A percentile compares a stretch with the other conserved stretches of the same genome.
Evolutionary conservation across 768 basidiomycete species (phyloP).

Genomic region (Trametes elegans): DNA sequence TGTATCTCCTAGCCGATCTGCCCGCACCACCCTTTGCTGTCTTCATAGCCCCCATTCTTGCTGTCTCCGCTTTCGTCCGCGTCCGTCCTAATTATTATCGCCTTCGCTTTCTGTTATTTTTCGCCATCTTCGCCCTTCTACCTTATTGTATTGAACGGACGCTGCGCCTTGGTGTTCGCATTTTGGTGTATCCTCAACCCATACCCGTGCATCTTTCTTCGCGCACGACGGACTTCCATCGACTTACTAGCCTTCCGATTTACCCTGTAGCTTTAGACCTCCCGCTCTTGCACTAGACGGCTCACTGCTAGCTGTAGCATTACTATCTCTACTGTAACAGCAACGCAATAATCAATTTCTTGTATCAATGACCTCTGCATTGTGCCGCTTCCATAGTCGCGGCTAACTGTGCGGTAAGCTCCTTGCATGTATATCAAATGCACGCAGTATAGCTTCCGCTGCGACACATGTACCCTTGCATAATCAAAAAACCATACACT

Average conservation of each 20-base stretch:
- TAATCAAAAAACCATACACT: no score
- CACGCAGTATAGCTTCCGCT: not conserved
- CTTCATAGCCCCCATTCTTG: slow-evolving; percentile 7
- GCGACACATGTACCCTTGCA: not conserved
- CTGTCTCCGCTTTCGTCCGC: slow-evolving; percentile 1
- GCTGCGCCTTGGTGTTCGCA: slow-evolving; percentile 2
- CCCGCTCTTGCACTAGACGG: not conserved
- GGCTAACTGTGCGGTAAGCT: no score
- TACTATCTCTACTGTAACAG: not conserved
- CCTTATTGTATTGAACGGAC: slow-evolving; percentile 9
- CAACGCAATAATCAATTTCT: not conserved
- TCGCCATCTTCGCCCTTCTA: not conserved
- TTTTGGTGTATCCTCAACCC: slow-evolving; percentile 13
- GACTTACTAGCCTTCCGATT: not conserved
- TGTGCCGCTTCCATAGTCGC: not conserved
- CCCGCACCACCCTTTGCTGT: not conserved
- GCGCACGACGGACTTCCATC: not conserved
- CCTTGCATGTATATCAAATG: no score
- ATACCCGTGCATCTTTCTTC: slow-evolving; percentile 4
- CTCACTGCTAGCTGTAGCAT: slow-evolving; percentile 10
- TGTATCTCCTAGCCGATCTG: not conserved
- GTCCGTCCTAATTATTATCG: slow-evolving; percentile 11
- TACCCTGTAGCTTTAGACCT: slow-evolving; percentile 22
- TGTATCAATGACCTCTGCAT: not conserved
- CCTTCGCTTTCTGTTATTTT: not conserved